A percentile compares a stretch with the other conserved stretches of the same genome.
phyloP scores from a whole-genome alignment of 768 basidiomycete genomes.

The Ramaria rubella region DNA sequence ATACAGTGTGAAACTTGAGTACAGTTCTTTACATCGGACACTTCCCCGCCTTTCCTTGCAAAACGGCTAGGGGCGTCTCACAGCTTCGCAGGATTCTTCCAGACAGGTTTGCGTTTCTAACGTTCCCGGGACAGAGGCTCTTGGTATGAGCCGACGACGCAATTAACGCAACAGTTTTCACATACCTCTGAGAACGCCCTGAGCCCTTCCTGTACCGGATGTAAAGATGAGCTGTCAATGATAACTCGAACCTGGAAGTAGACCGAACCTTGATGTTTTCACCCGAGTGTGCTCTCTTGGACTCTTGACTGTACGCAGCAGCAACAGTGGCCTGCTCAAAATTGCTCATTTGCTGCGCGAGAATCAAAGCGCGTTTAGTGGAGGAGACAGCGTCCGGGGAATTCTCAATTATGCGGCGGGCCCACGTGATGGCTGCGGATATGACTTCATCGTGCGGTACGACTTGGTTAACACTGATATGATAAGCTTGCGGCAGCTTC shows the following conservation, averaged over 20 bases:
- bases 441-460: conserved; percentile 53
- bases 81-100: conserved; percentile 54
- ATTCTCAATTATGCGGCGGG: conserved; percentile 51
- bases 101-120: conserved; percentile 44
- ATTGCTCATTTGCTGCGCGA: conserved; percentile 44
- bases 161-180: conserved; percentile 7
- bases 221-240: background rate
- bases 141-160: background rate
- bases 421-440: conserved; percentile 53
- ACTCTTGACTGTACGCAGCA: conserved; percentile 41
- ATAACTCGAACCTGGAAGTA: background rate
- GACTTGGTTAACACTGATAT: conserved; percentile 59
- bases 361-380: conserved; percentile 63
- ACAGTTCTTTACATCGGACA: no score
- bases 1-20: no score
- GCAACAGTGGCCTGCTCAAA: conserved; percentile 43
- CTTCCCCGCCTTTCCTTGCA: no score
- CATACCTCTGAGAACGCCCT: conserved; percentile 61
- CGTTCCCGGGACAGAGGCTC: background rate
- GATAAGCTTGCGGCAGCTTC: background rate
- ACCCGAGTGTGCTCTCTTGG: conserved; percentile 49
- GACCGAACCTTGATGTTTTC: conserved; percentile 64
- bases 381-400: conserved; percentile 77
- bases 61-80: no score
- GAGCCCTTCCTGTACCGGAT: conserved; percentile 59